A percentile compares a stretch with the other conserved stretches of the same genome.
phyloP scores from a whole-genome alignment of 805 yeast genomes.

The Starmerella roubikii region DNA sequence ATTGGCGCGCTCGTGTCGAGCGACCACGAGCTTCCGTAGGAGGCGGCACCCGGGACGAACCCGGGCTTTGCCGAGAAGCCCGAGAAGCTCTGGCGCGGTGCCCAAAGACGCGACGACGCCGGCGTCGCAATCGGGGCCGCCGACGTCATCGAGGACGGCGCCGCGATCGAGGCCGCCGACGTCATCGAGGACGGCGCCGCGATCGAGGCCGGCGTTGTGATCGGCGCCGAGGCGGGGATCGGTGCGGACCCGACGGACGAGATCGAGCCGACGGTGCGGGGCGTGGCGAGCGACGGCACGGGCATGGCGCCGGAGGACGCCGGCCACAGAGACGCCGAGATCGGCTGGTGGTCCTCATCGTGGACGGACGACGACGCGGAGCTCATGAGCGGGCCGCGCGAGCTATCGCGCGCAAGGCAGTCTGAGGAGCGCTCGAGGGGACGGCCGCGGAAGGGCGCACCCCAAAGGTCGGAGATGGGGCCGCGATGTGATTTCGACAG shows the following conservation, averaged over 20 bases:
- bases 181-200: background rate
- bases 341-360: constrained; percentile 3
- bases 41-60: background rate
- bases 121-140: background rate
- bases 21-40: constrained; percentile 4
- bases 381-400: constrained; percentile 19
- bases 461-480: constrained; percentile 22
- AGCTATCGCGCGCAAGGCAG: constrained; percentile 12
- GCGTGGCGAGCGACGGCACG: background rate
- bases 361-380: constrained; percentile 11
- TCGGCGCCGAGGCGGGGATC: background rate
- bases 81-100: constrained; percentile 15
- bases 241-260: background rate
- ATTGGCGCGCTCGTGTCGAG: background rate
- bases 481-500: constrained; percentile 19
- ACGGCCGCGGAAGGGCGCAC: constrained; percentile 13
- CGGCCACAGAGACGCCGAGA: background rate
- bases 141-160: background rate
- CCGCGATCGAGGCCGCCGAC: background rate
- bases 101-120: constrained; percentile 15
- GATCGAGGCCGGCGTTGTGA: background rate
- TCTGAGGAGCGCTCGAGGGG: constrained; percentile 8
- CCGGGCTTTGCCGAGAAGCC: constrained; percentile 5
- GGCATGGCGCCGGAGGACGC: constrained; percentile 1
- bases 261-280: background rate